Evolutionary conservation across 1,139 yeast genomes (phyloP).

Genomic region (Candida gigantensis): DNA sequence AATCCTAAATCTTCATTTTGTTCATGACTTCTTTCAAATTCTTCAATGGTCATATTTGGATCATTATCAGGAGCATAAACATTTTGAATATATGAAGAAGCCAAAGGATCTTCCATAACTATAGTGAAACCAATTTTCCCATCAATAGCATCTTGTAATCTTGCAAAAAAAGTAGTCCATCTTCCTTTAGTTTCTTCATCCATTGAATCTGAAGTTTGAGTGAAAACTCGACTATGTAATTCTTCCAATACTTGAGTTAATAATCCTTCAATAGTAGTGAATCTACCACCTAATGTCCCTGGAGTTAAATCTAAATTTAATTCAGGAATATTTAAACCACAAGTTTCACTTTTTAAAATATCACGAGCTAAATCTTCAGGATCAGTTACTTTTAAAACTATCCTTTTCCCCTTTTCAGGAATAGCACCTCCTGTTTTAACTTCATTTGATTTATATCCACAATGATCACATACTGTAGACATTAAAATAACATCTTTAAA

Average conservation of each 20-base stretch:
- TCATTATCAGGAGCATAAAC: conserved; percentile 97
- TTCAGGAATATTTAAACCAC: conserved; percentile 85
- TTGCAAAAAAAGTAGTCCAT: conserved; percentile 80
- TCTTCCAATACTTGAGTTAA: conserved; percentile 88
- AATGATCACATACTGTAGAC: conserved; percentile 90
- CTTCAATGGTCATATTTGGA: conserved; percentile 92
- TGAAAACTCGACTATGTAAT: conserved; percentile 79
- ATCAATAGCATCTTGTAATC: conserved; percentile 75
- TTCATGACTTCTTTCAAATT: conserved; percentile 80
- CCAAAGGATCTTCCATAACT: conserved; percentile 90
- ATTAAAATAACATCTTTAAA: conserved; percentile 95
- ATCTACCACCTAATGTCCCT: conserved; percentile 97
- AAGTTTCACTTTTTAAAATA: conserved; percentile 90
- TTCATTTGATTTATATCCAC: conserved; percentile 97
- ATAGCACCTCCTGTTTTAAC: conserved; percentile 98
- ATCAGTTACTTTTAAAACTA: conserved; percentile 77
- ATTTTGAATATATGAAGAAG: conserved; percentile 93
- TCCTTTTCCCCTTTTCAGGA: conserved; percentile 79
- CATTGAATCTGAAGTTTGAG: conserved; percentile 91
- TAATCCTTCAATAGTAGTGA: conserved; percentile 94
- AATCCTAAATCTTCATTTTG: conserved; percentile 94
- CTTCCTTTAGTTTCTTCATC: conserved; percentile 69
- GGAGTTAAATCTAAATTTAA: conserved; percentile 87
- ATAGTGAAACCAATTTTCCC: conserved; percentile 86
- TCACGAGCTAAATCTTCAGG: conserved; percentile 95